Evolutionary conservation across 768 basidiomycete genomes (phyloP).

Genomic region (Coprinellus micaceus): DNA sequence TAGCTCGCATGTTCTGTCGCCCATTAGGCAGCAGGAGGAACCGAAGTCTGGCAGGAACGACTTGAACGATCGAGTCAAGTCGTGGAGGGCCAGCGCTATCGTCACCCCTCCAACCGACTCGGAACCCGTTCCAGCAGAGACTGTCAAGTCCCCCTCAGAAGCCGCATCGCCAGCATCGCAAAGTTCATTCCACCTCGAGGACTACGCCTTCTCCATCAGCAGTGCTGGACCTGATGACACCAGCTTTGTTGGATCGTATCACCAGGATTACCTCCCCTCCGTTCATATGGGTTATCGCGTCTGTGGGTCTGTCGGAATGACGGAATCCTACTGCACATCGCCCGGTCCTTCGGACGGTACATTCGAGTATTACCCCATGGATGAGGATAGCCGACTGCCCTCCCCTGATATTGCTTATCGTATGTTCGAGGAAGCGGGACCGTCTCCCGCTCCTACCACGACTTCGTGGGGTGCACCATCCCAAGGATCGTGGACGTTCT

Average conservation of each 20-base stretch:
- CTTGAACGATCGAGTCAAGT: conserved; percentile 54
- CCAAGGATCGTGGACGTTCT: conserved; percentile 37
- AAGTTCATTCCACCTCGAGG: conserved; percentile 50
- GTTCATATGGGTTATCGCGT: conserved; percentile 51
- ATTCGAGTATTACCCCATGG: conserved; percentile 31
- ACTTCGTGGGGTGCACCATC: conserved; percentile 50
- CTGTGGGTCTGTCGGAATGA: conserved; percentile 54
- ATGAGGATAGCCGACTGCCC: conserved; percentile 34
- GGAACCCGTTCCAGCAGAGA: conserved; percentile 33
- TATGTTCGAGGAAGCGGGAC: conserved; percentile 50
- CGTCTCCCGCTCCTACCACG: conserved; percentile 47
- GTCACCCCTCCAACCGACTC: conserved; percentile 45
- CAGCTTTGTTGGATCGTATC: not conserved
- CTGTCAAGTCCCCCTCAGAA: conserved; percentile 26
- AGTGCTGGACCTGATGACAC: conserved; percentile 54
- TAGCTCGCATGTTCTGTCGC: conserved; percentile 43
- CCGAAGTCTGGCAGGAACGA: conserved; percentile 49
- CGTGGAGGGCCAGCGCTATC: conserved; percentile 62
- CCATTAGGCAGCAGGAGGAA: conserved; percentile 61
- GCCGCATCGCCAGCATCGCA: conserved; percentile 29
- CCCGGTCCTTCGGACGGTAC: conserved; percentile 53
- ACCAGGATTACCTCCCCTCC: conserved; percentile 35
- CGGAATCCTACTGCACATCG: conserved; percentile 51
- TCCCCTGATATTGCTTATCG: conserved; percentile 60
- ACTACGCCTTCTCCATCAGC: conserved; percentile 68